A percentile compares a stretch with the other conserved stretches of the same genome.
These are phyloP conservation scores for Kluyveromyces wickerhamii DNA, from an alignment of 805 yeast species.

Conservation along the genomic window DNA sequence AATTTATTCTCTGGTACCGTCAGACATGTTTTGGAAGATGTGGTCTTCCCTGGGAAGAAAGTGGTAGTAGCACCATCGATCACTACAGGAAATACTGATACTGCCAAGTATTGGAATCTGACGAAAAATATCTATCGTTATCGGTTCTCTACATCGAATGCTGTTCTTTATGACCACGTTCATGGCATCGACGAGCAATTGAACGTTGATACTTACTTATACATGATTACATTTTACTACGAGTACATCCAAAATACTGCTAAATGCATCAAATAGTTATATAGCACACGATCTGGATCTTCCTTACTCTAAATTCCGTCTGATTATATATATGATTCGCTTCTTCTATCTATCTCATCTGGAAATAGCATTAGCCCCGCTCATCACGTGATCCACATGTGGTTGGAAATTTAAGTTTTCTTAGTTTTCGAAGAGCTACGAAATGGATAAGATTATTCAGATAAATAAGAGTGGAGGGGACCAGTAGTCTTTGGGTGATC, in stretches of 20 bases:
- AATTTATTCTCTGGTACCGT: constrained; percentile 49
- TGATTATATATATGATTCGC: too few relatives aligned
- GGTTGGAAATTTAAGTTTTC: too few relatives aligned
- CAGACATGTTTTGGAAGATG: constrained; percentile 50
- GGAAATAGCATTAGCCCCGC: too few relatives aligned
- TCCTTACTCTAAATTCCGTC: too few relatives aligned
- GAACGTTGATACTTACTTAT: constrained; percentile 44
- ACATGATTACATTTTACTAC: constrained; percentile 42
- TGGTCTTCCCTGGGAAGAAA: constrained; percentile 1
- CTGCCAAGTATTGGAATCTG: constrained; percentile 52
- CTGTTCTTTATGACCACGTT: constrained; percentile 30
- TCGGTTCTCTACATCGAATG: constrained; percentile 37
- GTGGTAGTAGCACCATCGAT: constrained; percentile 42
- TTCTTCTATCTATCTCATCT: too few relatives aligned
- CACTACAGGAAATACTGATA: constrained; percentile 63
- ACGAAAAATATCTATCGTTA: constrained; percentile 52
- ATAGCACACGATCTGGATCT: too few relatives aligned
- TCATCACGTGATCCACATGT: too few relatives aligned
- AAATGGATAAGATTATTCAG: too few relatives aligned
- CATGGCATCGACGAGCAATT: constrained; percentile 58
- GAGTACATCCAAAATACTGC: constrained; percentile 35
- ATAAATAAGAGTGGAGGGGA: too few relatives aligned
- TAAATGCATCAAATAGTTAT: not conserved
- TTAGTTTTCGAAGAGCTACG: too few relatives aligned
- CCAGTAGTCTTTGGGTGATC: too few relatives aligned